Percentiles rank a stretch among this genome's conserved stretches.
These are phyloP conservation scores for Diutina neorugosa DNA, from an alignment of 1,139 yeast species.

Conservation along the genomic window DNA sequence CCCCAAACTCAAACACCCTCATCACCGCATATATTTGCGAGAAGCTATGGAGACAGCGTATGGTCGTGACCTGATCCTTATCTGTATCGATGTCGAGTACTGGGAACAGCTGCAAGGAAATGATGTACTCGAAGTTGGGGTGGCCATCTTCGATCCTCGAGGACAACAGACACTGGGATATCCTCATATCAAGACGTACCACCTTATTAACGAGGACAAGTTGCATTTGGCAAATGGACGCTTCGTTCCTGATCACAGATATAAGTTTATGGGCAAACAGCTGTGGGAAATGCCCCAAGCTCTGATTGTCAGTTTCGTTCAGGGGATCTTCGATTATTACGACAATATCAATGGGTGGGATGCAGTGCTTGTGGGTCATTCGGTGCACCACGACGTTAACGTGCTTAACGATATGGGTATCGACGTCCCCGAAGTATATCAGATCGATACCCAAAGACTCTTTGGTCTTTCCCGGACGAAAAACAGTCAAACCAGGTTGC, in stretches of 20 bases:
- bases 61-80: conserved; percentile 23
- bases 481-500: neutral
- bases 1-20: conserved; percentile 4
- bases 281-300: conserved; percentile 29
- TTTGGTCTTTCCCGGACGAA: conserved; percentile 8
- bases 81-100: conserved; percentile 58
- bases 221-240: conserved; percentile 34
- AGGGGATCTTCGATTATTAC: conserved; percentile 30
- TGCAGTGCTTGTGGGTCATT: conserved; percentile 54
- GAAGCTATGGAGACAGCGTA: conserved; percentile 18
- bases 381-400: conserved; percentile 44
- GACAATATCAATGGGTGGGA: neutral
- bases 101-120: conserved; percentile 32
- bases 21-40: conserved; percentile 11
- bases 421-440: conserved; percentile 12
- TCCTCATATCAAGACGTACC: conserved; percentile 39
- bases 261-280: conserved; percentile 43
- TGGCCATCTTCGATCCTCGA: conserved; percentile 56
- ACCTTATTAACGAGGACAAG: conserved; percentile 40
- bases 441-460: conserved; percentile 44
- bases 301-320: conserved; percentile 28
- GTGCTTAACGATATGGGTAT: conserved; percentile 36
- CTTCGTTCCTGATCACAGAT: conserved; percentile 51
- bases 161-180: conserved; percentile 15
- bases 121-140: conserved; percentile 57